These are phyloP conservation scores for Mycena sp. DNA, from an alignment of 1,284 basidiomycete genomes.

Conservation along the genomic window DNA sequence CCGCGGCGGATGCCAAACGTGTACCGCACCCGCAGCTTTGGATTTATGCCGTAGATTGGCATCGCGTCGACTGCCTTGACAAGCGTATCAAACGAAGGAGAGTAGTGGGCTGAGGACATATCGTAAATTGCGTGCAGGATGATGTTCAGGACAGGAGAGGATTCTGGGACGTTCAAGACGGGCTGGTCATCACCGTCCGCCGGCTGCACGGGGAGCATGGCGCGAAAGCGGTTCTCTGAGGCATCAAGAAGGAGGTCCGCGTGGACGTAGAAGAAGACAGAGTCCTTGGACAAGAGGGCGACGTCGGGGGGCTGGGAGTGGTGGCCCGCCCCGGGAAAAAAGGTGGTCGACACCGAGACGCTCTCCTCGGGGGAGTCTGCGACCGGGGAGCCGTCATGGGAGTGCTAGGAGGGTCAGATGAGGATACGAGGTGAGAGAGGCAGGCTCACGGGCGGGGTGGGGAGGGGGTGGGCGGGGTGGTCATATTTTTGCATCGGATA, in stretches of 20 bases:
- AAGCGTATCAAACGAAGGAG: constrained; percentile 46
- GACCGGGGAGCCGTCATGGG: constrained; percentile 59
- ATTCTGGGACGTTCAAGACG: constrained; percentile 58
- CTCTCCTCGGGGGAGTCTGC: constrained; percentile 54
- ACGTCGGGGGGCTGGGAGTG: constrained; percentile 64
- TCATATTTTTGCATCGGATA: constrained; percentile 26
- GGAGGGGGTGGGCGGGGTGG: constrained; percentile 66
- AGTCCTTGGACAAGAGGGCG: constrained; percentile 73
- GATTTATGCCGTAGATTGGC: constrained; percentile 60
- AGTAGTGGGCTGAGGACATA: constrained; percentile 68
- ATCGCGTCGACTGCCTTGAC: constrained; percentile 35
- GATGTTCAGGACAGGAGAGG: constrained; percentile 65
- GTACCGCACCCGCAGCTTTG: constrained; percentile 38
- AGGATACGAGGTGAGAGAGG: constrained; percentile 14
- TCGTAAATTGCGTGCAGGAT: constrained; percentile 69
- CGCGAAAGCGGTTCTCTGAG: constrained; percentile 65
- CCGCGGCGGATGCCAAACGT: constrained; percentile 3
- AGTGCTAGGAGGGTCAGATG: constrained; percentile 47
- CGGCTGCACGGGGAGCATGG: constrained; percentile 52
- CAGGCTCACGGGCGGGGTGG: constrained; percentile 71
- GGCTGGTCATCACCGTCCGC: constrained; percentile 50
- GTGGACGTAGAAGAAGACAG: constrained; percentile 80
- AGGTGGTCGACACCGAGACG: constrained; percentile 82
- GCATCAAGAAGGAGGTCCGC: constrained; percentile 54
- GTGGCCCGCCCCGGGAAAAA: constrained; percentile 73